A percentile compares a stretch with the other conserved stretches of the same genome.
Conservation (phyloP, 2,329 filamentous ascomycete genomes). For the Phyllachora maydis region DNA sequence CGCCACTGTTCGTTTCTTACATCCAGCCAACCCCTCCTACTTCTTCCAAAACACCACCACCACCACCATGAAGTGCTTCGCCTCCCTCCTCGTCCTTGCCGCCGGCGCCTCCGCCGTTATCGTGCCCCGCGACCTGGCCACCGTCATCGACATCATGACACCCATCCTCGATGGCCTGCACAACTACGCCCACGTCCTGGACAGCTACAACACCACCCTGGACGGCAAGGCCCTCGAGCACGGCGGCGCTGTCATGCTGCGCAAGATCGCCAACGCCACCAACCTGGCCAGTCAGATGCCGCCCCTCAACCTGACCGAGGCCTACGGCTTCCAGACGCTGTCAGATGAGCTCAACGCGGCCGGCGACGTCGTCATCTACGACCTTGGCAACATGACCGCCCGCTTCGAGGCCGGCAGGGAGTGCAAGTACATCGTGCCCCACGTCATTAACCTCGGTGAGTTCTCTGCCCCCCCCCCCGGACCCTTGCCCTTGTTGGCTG, state of each 20-base stretch:
- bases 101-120: not conserved
- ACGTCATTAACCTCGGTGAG: not conserved
- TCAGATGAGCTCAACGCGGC: slow-evolving; percentile 1
- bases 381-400: not conserved
- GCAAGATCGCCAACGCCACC: not conserved
- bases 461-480: not conserved
- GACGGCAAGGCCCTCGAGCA: not conserved
- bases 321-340: not conserved
- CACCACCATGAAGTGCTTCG: not conserved
- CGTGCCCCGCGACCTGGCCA: not conserved
- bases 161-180: not conserved
- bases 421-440: not conserved
- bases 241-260: not conserved
- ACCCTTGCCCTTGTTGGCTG: too few relatives aligned
- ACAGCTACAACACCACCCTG: not conserved
- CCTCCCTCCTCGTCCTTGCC: not conserved
- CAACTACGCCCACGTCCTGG: not conserved
- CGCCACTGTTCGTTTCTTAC: too few relatives aligned
- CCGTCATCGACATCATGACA: not conserved
- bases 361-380: slow-evolving; percentile 1
- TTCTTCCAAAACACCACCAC: too few relatives aligned
- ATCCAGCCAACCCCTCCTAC: too few relatives aligned
- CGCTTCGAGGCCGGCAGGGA: not conserved
- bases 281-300: not conserved
- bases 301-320: not conserved